Evolutionary conservation across 306 rosid species (phyloP), one percentile per base, ranked within the genome.

Genomic region (Prunus mongolica): DNA sequence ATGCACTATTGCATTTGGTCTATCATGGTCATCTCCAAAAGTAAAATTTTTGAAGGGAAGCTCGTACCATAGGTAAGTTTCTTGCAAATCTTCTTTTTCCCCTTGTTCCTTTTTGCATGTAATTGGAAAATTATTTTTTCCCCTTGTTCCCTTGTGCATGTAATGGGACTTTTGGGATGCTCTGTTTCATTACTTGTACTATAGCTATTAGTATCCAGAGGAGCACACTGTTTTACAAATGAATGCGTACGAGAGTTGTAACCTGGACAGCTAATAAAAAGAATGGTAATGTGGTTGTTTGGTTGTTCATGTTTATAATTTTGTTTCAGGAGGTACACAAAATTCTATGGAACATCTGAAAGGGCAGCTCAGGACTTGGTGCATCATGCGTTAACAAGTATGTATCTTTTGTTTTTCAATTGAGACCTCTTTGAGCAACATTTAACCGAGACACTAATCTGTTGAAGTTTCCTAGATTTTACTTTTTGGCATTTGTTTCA

Each of bases 21-120:
- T 95, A 55, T 93, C 97, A 66, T 95, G 99, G 99, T 85, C 99
- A 79, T 95, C 99, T 76, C 97, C 99, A 8, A 95, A 92, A 92
- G 85, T 95, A 2, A 92, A 92, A 87, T 95, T 92, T 83, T 85
- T 73, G 18, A 95, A 95, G 79, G 99, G 99, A 55, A 85, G 93
- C 86, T 81, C 97, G 50, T 95, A 89, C 74, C 83, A 78, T 72
- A 95, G 98, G 98, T 90, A 85, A 83, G 12, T 22, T 34, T 30
- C 20, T 66, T 51, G 18, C 16, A 9, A 11, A 77, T 51, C 28
- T 50, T 45, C 30, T 65, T 67, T 73, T 72, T 56, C 67, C 73
- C n/a, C 75, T 71, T 79, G 73, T 61, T 79, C 20, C 18, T 55
- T 27, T n/a, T 5, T 76, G 72, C 74, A 44, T 30, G 47, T 30